Evolutionary conservation across 148 eudicot genomes (phyloP), one percentile per base, ranked within the genome.

Genomic region (Camellia japonica): DNA sequence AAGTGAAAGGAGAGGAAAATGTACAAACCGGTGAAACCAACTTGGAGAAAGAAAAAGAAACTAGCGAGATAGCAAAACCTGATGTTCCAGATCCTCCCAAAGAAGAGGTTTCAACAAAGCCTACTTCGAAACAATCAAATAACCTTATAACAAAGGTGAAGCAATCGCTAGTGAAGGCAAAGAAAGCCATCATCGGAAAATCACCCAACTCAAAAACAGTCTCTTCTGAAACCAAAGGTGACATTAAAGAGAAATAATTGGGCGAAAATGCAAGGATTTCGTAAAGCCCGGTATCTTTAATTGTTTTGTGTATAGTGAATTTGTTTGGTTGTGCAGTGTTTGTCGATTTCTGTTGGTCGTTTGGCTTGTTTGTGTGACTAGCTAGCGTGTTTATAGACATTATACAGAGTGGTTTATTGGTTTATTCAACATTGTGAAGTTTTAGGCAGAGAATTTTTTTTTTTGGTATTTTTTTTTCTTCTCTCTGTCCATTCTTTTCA

Each of bases 91-190:
- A 4, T 43, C 83, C 85, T 80, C 75, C 84, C 3, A 83, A 84
- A 64, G 91, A 88, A 70, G 88, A 86, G 74, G 82, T 56, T 78
- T 79, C 86, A 20, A 83, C 73, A 73, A 93, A 95, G 75, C 86
- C 93, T n/a, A 63, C 86, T 52, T 78, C 86, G 4, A 94, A 92
- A 87, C 89, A 84, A 65, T 92, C 97, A 15, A 84, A 84, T 74
- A 92, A 78, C 70, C 82, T 95, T 30, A 67, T 95, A 18, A 82
- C 95, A 54, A 95, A 93, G 86, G 87, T 95, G 84, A 95, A 93
- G 82, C 89, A 89, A 73, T 92, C 99, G 0, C 84, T 95, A 5
- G 94, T 90, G 20, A 95, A 95, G 93, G 97, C 93, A 1, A 95
- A 90, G 86, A 95, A 92, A 82, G 97, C 93, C 2, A 87, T 95